These are phyloP conservation scores for Diaporthe aspalathi DNA, from an alignment of 2,329 filamentous ascomycete species.

Conservation along the genomic window DNA sequence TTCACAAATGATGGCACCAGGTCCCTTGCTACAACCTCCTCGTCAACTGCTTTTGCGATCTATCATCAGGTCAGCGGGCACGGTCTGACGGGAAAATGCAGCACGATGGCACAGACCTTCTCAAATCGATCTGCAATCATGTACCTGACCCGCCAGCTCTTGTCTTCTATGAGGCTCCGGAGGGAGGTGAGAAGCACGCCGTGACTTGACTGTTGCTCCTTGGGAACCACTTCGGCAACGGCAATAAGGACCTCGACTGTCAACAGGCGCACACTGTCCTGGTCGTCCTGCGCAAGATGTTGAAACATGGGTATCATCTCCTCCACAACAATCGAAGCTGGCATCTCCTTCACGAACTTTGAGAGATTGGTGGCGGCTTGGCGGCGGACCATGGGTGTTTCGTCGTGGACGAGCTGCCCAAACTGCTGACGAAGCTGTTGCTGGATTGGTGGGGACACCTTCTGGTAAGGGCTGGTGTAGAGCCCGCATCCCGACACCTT, in stretches of 20 bases:
- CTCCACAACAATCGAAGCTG: conserved; percentile 88
- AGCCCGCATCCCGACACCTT: conserved; percentile 98
- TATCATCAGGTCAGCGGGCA: conserved; percentile 51
- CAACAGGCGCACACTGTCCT: conserved; percentile 94
- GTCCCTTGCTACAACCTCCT: conserved; percentile 93
- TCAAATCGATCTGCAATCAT: conserved; percentile 99
- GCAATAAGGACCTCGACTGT: conserved; percentile 97
- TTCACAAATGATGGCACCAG: conserved; percentile 97
- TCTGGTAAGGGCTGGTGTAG: conserved; percentile 92
- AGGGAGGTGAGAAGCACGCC: conserved; percentile 91
- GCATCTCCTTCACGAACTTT: conserved; percentile 98
- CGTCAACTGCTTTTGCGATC: conserved; percentile 98
- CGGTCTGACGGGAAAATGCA: not conserved
- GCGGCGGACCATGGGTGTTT: conserved; percentile 98
- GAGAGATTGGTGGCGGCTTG: conserved; percentile 96
- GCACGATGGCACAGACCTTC: conserved; percentile 71
- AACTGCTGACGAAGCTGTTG: conserved; percentile 94
- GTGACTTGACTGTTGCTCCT: conserved; percentile 97
- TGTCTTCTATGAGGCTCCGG: conserved; percentile 95
- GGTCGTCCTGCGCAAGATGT: conserved; percentile 94
- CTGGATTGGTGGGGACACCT: conserved; percentile 88
- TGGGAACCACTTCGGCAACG: conserved; percentile 96
- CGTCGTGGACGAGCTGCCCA: conserved; percentile 92
- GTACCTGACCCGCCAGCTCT: conserved; percentile 98
- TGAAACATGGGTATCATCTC: conserved; percentile 99